Evolutionary conservation across 2,329 filamentous ascomycete species (phyloP).

Genomic region (Diplodia mutila): DNA sequence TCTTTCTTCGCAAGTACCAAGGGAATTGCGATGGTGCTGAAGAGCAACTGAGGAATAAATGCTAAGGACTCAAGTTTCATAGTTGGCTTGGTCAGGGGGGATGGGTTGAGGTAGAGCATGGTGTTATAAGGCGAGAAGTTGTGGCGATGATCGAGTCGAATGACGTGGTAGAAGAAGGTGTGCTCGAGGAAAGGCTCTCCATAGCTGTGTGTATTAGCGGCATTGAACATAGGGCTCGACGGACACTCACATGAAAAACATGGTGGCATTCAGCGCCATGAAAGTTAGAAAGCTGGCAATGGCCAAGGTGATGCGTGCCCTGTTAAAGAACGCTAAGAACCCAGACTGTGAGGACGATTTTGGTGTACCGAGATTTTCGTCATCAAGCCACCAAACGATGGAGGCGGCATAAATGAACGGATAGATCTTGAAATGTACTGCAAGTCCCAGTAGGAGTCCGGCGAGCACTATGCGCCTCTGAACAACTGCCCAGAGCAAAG

Average conservation of each 20-base stretch:
- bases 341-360: constrained; percentile 13
- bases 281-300: constrained; percentile 74
- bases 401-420: constrained; percentile 91
- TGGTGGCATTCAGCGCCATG: constrained; percentile 70
- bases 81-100: constrained; percentile 48
- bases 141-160: constrained; percentile 91
- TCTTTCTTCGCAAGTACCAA: constrained; percentile 78
- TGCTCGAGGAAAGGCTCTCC: constrained; percentile 81
- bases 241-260: constrained; percentile 71
- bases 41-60: constrained; percentile 83
- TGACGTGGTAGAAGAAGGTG: constrained; percentile 91
- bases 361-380: constrained; percentile 37
- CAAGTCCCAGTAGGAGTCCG: constrained; percentile 75
- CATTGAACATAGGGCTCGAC: not conserved
- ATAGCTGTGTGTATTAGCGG: constrained; percentile 58
- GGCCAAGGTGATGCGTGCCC: constrained; percentile 59
- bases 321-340: constrained; percentile 36
- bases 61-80: constrained; percentile 74
- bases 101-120: constrained; percentile 83
- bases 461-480: constrained; percentile 65
- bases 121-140: constrained; percentile 98
- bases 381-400: constrained; percentile 79
- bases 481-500: constrained; percentile 80
- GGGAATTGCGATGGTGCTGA: constrained; percentile 77
- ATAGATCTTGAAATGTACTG: constrained; percentile 98